Evolutionary conservation across 257 asterid genomes (phyloP).

Genomic region (Mitragyna speciosa): DNA sequence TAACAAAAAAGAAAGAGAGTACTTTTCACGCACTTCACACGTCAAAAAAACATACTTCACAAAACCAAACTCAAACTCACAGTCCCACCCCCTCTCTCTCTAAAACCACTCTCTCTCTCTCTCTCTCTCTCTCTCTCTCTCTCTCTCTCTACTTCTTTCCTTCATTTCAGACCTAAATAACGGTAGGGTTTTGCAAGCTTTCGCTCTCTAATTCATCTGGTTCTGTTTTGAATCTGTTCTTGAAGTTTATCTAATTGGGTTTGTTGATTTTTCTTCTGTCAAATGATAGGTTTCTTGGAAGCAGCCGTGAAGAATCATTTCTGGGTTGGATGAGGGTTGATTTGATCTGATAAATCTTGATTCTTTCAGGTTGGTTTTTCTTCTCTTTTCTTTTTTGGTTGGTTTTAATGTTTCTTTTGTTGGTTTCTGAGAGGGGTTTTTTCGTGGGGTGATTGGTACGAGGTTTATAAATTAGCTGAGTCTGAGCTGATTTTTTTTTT

Average conservation of each 20-base stretch:
- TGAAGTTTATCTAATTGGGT: background rate
- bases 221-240: background rate
- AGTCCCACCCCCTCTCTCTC: background rate
- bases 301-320: background rate
- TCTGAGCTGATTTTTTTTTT: background rate
- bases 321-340: background rate
- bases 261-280: background rate
- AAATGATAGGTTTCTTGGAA: background rate
- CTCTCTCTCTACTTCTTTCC: background rate
- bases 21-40: too few species aligned
- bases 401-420: background rate
- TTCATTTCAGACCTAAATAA: conserved; percentile 13
- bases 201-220: conserved; percentile 3
- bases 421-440: background rate
- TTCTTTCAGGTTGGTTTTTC: background rate
- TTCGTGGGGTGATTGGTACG: background rate
- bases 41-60: too few species aligned
- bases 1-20: too few species aligned
- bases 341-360: conserved; percentile 12
- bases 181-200: conserved; percentile 3
- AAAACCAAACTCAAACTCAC: too few species aligned
- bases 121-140: background rate
- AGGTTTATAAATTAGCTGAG: background rate
- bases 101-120: too few species aligned
- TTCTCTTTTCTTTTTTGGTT: background rate